Base-by-base conservation (phyloP, 805 yeast genomes). In the Candida suzukii region DNA sequence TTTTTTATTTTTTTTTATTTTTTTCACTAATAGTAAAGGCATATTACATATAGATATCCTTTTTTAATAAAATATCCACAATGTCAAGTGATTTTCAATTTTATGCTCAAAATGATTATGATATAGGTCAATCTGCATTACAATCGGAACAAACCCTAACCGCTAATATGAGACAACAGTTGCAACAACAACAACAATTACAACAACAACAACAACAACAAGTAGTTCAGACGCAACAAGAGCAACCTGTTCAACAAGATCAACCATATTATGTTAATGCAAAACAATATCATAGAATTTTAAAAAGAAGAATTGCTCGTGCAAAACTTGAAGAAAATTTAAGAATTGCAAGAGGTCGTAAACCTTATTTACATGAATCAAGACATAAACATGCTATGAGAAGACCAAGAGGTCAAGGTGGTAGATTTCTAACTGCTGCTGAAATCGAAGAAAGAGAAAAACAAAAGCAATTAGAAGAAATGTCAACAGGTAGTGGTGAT, bases 361-460 rank as follows among this genome's bases (percentile, higher is more conserved):
- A 83, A 58, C 97, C 98, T 12, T 91, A 95, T 61, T 63, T 93
- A 38, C 99, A 93, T 58, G 99, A 93, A 63, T 87, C 96, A 17
- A 74, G 99, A 53, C 99, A 93, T 61, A 91, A 93, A 60, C 99
- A 93, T 61, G 99, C 99, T 3, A 93, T 93, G 99, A 76, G 98
- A 58, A 76, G 99, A 60, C 98, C 99, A 14, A 78, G 99, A 52
- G 99, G 99, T 22, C 98, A 93, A 66, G 99, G 99, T 26, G 99
- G 99, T 7, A 71, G 99, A 46, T 93, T 93, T 51, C 65, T 93
- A 45, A 93, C 99, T 1, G 96, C 98, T 13, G 95, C 96, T 11
- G 93, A 84, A 53, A 83, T 84, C 41, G 88, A 86, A 4, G 88
- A 82, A 52, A 64, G 73, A 42, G 83, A 79, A 39, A 57, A 69